Evolutionary conservation across 495 filamentous ascomycete genomes (phyloP), one percentile per base, ranked within the genome.

Genomic region (Aspergillus cavernicola): DNA sequence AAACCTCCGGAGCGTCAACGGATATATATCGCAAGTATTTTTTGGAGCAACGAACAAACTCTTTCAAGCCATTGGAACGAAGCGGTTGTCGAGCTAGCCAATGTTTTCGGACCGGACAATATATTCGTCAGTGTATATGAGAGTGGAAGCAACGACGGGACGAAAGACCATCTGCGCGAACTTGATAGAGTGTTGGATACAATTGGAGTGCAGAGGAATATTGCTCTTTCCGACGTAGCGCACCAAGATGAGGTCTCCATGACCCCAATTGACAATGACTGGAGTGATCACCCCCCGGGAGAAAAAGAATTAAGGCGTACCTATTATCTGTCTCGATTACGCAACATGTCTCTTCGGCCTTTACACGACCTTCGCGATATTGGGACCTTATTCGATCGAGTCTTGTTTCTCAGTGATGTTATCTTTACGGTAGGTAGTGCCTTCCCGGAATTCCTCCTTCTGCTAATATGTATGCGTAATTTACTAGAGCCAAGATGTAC

Each of bases 331-430:
- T 76, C 88, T 1, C 67, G 65, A 2, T 53, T 87, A 29, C 76
- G 88, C 43, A 90, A 92, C 65, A 48, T 68, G 32, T 77, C 78
- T 24, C 32, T 79, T 55, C 64, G 76, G 46, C 75, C 75, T 4
- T 58, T 83, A 33, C 52, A 66, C 6, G 70, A 74, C 18, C 62
- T 84, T 26, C 70, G 67, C 2, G 43, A 49, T 16, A 56, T 69
- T 43, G 77, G 78, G n/a, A 63, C 71, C 4, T 71, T 50, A 6
- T 90, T 88, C 61, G 85, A 90, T 58, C 80, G 79, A 57, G 69
- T 91, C 4, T 64, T 92, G 1, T 92, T 86, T 65, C 63, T 91
- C 32, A 88, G 88, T 63, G 87, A 91, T 64, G 84, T 90, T 13
- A 82, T 85, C 3, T 91, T 91, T 55, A 80, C 73, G 31, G 85